Evolutionary conservation across 805 yeast genomes (phyloP).

Genomic region (Peterozyma toletana): DNA sequence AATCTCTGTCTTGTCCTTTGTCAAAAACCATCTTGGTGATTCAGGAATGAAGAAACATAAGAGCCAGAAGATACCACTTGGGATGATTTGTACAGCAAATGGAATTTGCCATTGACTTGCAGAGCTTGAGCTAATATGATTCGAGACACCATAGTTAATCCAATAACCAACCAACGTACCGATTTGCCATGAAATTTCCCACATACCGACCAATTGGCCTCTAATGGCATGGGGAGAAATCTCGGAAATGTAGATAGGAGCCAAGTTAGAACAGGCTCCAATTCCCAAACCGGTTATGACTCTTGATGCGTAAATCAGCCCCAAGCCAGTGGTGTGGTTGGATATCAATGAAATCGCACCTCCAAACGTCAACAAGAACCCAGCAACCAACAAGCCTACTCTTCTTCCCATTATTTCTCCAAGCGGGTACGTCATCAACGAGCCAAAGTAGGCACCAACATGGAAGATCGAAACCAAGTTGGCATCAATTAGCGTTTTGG

Average conservation of each 20-base stretch:
- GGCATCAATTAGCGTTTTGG: slow-evolving; percentile 23
- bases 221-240: slow-evolving; percentile 31
- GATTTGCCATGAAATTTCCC: slow-evolving; percentile 29
- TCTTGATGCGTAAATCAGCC: slow-evolving; percentile 45
- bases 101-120: slow-evolving; percentile 30
- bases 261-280: slow-evolving; percentile 42
- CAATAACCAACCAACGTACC: slow-evolving; percentile 15
- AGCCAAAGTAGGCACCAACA: slow-evolving; percentile 45
- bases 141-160: slow-evolving; percentile 29
- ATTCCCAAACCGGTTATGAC: slow-evolving; percentile 45
- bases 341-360: slow-evolving; percentile 34
- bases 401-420: slow-evolving; percentile 33
- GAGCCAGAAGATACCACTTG: slow-evolving; percentile 13
- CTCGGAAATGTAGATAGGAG: slow-evolving; percentile 26
- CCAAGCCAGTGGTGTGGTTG: slow-evolving; percentile 25
- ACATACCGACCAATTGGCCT: slow-evolving; percentile 30
- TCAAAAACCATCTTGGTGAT: slow-evolving; percentile 35
- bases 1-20: slow-evolving; percentile 30
- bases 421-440: slow-evolving; percentile 33
- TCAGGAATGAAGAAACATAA: slow-evolving; percentile 32
- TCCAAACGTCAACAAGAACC: slow-evolving; percentile 34
- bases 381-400: slow-evolving; percentile 29
- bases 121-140: slow-evolving; percentile 25
- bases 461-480: slow-evolving; percentile 43
- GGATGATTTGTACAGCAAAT: slow-evolving; percentile 8